phyloP scores from a whole-genome alignment of 768 basidiomycete species.

The Tephrocybe sp. region DNA sequence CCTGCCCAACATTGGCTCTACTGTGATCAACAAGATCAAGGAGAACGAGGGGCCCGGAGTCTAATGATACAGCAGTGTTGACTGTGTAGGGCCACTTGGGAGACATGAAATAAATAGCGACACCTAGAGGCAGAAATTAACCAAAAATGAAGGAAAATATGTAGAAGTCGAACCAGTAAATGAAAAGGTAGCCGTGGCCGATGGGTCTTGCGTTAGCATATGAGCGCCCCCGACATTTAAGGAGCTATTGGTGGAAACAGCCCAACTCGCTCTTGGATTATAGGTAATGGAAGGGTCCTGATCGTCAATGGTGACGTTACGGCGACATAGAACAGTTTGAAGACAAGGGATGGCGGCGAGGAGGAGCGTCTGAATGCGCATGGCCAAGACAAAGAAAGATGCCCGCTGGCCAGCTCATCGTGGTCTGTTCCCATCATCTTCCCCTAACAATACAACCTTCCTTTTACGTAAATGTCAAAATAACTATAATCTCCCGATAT shows the following conservation, averaged over 20 bases:
- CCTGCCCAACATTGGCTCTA: constrained; percentile 26
- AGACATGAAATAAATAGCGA: constrained; percentile 42
- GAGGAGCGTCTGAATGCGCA: constrained; percentile 15
- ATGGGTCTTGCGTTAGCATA: constrained; percentile 21
- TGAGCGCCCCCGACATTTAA: constrained; percentile 34
- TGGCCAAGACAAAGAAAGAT: constrained; percentile 10
- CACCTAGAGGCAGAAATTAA: constrained; percentile 26
- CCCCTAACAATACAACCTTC: constrained; percentile 5
- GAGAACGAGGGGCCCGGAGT: constrained; percentile 29
- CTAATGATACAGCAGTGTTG: constrained; percentile 38
- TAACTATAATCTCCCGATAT: neutral
- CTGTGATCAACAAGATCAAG: constrained; percentile 41
- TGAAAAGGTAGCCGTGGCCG: constrained; percentile 38
- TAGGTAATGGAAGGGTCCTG: constrained; percentile 30
- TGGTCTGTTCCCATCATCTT: neutral
- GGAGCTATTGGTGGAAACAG: constrained; percentile 24
- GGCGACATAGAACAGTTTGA: constrained; percentile 18
- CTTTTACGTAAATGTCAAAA: constrained; percentile 6
- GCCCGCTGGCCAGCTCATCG: constrained; percentile 5
- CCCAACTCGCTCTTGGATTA: constrained; percentile 31
- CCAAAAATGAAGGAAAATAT: neutral
- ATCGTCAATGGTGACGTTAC: constrained; percentile 35
- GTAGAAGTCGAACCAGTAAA: constrained; percentile 36
- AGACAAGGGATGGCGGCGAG: constrained; percentile 13
- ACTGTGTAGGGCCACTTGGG: constrained; percentile 48